Evolutionary conservation across 176 grass and related monocot genomes (phyloP).

Genomic region (Rhynchospora tenuis): DNA sequence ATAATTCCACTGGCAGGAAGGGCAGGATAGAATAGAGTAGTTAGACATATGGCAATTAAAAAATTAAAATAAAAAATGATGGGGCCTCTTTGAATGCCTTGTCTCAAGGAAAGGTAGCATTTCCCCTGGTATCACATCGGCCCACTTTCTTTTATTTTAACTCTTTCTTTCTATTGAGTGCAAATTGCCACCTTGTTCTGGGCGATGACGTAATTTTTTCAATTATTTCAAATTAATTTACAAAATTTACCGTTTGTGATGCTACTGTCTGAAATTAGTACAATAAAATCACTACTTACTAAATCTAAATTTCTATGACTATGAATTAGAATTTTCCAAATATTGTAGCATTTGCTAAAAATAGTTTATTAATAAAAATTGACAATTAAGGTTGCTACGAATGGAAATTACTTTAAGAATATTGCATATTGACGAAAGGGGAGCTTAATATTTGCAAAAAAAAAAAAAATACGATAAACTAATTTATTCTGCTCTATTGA

Average conservation of each 20-base stretch:
- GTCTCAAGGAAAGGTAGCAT: conserved; percentile 7
- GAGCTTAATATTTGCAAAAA: neutral
- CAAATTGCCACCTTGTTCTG: neutral
- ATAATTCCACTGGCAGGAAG: neutral
- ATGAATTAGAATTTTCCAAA: too few relatives aligned
- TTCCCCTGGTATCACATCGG: neutral
- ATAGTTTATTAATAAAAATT: too few relatives aligned
- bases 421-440: neutral
- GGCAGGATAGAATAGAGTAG: neutral
- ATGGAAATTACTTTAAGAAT: neutral
- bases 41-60: neutral
- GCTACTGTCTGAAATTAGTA: too few relatives aligned
- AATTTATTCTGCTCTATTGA: neutral
- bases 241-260: neutral
- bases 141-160: neutral
- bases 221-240: neutral
- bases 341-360: too few relatives aligned
- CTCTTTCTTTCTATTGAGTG: neutral
- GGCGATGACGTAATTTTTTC: neutral
- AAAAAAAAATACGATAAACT: neutral
- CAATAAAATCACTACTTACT: too few relatives aligned
- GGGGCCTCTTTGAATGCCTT: conserved; percentile 20
- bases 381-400: neutral
- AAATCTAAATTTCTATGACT: neutral
- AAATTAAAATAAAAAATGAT: neutral